Conservation (phyloP, 257 asterid species). For the Solanum neorickii region DNA sequence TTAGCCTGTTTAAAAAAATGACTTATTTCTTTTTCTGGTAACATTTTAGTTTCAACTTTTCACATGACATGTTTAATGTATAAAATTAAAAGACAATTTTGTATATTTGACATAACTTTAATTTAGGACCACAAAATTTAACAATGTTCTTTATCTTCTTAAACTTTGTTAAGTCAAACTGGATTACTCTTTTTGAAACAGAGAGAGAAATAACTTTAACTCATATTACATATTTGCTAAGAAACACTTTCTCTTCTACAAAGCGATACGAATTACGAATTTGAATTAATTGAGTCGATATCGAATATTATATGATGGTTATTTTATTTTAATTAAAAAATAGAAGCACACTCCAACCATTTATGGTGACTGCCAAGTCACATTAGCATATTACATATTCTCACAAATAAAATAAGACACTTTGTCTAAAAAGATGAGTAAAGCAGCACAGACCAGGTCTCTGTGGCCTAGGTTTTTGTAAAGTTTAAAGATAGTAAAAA, state of each 20-base stretch:
- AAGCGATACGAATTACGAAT: not conserved
- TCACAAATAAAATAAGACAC: not conserved
- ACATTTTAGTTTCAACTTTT: too few species aligned
- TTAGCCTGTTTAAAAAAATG: too few species aligned
- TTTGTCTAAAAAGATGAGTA: not conserved
- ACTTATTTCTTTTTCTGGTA: too few species aligned
- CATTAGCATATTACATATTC: not conserved
- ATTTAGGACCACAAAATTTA: too few species aligned
- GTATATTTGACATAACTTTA: too few species aligned
- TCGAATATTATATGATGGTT: not conserved
- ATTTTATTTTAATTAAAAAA: not conserved
- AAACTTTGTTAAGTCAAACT: too few species aligned
- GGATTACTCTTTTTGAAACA: accelerated
- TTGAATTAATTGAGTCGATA: not conserved
- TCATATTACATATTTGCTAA: not conserved
- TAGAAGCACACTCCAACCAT: not conserved
- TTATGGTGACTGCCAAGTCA: not conserved
- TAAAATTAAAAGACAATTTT: too few species aligned
- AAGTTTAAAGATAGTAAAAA: not conserved
- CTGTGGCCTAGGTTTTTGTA: not conserved
- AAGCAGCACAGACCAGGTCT: not conserved
- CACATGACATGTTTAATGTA: too few species aligned
- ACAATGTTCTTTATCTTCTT: accelerated
- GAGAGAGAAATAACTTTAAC: not conserved
- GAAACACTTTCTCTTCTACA: not conserved